A percentile compares a stretch with the other conserved stretches of the same genome.
phyloP scores from a whole-genome alignment of 2,329 filamentous ascomycete species.

The Coniochaeta sp. region DNA sequence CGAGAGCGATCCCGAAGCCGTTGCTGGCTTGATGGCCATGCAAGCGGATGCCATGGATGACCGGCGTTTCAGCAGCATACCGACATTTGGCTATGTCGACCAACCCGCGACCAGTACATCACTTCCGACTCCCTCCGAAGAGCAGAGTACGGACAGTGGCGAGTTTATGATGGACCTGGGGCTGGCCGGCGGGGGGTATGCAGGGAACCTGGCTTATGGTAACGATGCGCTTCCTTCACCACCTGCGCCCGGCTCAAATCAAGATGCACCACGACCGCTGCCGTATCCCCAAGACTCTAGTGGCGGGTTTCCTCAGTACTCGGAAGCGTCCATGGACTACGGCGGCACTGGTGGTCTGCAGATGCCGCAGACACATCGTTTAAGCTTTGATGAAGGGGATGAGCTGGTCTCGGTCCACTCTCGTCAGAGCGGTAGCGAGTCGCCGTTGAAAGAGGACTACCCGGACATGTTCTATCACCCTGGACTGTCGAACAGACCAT shows the following conservation, averaged over 20 bases:
- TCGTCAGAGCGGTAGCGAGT: constrained; percentile 54
- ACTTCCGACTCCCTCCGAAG: constrained; percentile 41
- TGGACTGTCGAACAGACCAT: constrained; percentile 60
- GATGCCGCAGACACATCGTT: constrained; percentile 62
- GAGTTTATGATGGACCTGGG: constrained; percentile 65
- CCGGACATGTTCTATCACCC: constrained; percentile 94
- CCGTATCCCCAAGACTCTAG: constrained; percentile 35
- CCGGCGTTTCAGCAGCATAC: constrained; percentile 51
- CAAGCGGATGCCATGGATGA: constrained; percentile 76
- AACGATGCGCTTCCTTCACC: constrained; percentile 34
- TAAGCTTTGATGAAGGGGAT: constrained; percentile 91
- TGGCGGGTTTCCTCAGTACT: constrained; percentile 33
- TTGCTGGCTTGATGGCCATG: constrained; percentile 77
- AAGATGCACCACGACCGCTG: constrained; percentile 39
- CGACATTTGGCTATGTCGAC: constrained; percentile 42
- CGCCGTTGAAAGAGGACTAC: constrained; percentile 63
- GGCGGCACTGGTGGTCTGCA: constrained; percentile 85
- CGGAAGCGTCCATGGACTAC: constrained; percentile 71
- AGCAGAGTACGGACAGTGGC: constrained; percentile 64
- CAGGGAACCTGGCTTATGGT: constrained; percentile 44
- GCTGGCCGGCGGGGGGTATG: constrained; percentile 65
- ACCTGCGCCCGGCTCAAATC: constrained; percentile 27
- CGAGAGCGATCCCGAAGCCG: constrained; percentile 83
- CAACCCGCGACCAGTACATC: constrained; percentile 21
- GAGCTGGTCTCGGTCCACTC: constrained; percentile 58